Percentiles rank a stretch among this genome's conserved stretches.
phyloP scores from a whole-genome alignment of 176 grass and related monocot genomes.

The Tuctoria greenei region DNA sequence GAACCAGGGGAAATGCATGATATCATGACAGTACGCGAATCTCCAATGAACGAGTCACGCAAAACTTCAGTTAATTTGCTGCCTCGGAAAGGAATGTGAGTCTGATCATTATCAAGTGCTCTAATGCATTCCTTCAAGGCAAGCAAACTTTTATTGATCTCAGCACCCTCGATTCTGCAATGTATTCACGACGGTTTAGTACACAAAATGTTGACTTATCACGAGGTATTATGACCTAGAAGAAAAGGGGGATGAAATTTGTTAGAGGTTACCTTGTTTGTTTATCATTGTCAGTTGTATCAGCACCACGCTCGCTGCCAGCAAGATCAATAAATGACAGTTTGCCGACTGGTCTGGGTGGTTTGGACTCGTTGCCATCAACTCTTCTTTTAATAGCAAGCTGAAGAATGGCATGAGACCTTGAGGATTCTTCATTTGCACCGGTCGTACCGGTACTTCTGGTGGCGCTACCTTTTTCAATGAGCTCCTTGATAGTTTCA shows the following conservation, averaged over 20 bases:
- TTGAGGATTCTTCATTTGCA: conserved; percentile 95
- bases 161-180: conserved; percentile 96
- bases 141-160: conserved; percentile 99
- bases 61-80: conserved; percentile 98
- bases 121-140: conserved; percentile 98
- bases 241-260: not conserved
- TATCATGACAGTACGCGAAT: conserved; percentile 98
- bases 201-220: conserved; percentile 16
- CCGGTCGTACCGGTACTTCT: conserved; percentile 97
- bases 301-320: conserved; percentile 97
- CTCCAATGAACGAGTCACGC: conserved; percentile 90
- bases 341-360: conserved; percentile 70
- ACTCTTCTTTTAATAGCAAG: conserved; percentile 90
- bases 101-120: conserved; percentile 96
- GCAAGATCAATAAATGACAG: conserved; percentile 97
- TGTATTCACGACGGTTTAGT: conserved; percentile 17
- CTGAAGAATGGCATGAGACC: conserved; percentile 99
- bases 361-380: conserved; percentile 79
- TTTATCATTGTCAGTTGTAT: conserved; percentile 98
- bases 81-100: conserved; percentile 96
- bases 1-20: conserved; percentile 98
- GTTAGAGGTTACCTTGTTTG: conserved; percentile 75
- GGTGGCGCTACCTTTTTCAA: conserved; percentile 88
- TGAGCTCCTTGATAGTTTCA: conserved; percentile 87
- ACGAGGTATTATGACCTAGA: not conserved